Conservation (phyloP, 2,329 filamentous ascomycete genomes). For the Mollisia scopiformis region DNA sequence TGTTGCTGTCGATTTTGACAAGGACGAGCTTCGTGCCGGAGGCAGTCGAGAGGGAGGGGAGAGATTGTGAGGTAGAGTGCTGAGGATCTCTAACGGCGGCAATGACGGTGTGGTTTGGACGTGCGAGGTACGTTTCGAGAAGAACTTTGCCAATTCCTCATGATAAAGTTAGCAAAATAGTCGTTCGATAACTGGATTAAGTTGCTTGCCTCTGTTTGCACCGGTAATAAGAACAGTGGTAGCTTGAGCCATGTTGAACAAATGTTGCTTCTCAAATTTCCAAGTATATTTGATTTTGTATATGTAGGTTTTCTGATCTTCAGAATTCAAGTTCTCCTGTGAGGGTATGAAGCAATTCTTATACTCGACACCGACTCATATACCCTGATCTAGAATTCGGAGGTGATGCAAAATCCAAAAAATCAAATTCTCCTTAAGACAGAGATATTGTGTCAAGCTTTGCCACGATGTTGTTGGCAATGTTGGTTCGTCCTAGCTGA, state of each 20-base stretch:
- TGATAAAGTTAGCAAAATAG: not conserved
- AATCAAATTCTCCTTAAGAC: no score
- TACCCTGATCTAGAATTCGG: no score
- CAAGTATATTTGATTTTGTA: not conserved
- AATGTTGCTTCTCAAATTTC: not conserved
- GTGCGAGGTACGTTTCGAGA: not conserved
- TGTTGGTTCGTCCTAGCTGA: no score
- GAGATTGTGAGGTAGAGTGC: not conserved
- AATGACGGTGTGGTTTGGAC: not conserved
- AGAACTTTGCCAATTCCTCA: not conserved
- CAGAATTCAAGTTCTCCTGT: no score
- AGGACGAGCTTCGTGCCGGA: slow-evolving; percentile 39
- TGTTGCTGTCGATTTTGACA: slow-evolving; percentile 45
- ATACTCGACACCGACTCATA: no score
- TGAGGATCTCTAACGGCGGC: not conserved
- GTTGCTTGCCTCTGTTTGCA: slow-evolving; percentile 11
- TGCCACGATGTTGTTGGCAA: no score
- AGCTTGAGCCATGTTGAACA: slow-evolving; percentile 2
- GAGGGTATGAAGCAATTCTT: no score
- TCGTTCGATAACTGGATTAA: not conserved
- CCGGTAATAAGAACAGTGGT: slow-evolving; percentile 16
- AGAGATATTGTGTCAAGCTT: no score
- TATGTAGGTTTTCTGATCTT: not conserved
- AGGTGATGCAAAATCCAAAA: no score
- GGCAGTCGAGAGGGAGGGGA: not conserved